A percentile compares a stretch with the other conserved stretches of the same genome.
Evolutionary conservation across 805 yeast species (phyloP).

Genomic region (Brettanomyces nanus): DNA sequence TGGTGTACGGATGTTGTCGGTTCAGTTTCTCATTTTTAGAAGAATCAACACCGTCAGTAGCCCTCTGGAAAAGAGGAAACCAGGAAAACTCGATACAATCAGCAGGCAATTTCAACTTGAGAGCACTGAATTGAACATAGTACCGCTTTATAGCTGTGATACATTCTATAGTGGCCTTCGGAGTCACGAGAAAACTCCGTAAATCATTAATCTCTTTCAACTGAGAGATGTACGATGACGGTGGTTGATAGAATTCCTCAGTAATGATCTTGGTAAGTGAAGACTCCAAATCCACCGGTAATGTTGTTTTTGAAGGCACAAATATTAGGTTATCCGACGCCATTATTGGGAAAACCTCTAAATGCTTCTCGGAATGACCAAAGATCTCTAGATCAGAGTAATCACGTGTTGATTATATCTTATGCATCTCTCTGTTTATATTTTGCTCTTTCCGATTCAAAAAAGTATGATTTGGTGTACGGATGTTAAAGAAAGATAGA

Average conservation of each 20-base stretch:
- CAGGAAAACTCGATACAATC: constrained; percentile 59
- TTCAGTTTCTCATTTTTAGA: constrained; percentile 40
- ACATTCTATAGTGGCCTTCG: constrained; percentile 13
- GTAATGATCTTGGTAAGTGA: constrained; percentile 29
- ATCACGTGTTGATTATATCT: no score
- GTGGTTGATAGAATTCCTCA: constrained; percentile 31
- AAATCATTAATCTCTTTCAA: constrained; percentile 34
- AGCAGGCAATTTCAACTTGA: constrained; percentile 53
- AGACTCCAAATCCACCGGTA: constrained; percentile 26
- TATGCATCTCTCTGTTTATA: no score
- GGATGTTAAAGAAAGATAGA: no score
- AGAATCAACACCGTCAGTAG: no score
- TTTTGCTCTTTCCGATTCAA: no score
- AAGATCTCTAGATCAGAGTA: no score
- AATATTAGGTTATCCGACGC: constrained; percentile 25
- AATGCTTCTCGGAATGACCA: no score
- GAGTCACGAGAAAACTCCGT: constrained; percentile 26
- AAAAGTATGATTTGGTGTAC: no score
- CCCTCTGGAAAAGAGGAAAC: constrained; percentile 50
- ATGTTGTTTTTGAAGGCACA: constrained; percentile 32
- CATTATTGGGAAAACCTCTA: constrained; percentile 10
- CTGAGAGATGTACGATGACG: constrained; percentile 21
- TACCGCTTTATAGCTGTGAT: constrained; percentile 26
- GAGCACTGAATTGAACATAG: constrained; percentile 33
- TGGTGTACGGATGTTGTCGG: constrained; percentile 8